Base-by-base conservation (phyloP, 2,329 filamentous ascomycete species). In the Lecanosticta acicola region DNA sequence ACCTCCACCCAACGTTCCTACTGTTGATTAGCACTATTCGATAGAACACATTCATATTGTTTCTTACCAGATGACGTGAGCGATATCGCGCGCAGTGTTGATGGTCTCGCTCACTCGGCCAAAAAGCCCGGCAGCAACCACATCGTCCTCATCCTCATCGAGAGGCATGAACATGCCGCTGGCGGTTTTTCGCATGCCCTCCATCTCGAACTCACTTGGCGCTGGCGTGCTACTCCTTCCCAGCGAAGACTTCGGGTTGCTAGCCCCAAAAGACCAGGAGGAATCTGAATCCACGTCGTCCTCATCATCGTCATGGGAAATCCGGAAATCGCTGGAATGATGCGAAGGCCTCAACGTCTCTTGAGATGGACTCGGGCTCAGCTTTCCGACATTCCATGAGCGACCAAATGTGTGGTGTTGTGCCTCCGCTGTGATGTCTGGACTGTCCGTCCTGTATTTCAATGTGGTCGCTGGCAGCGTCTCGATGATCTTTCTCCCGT, bases 131-230 rank as follows among this genome's bases (percentile, higher is more conserved):
- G 75, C 67, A 5, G 70, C 67, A 46, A 65, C 60, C 2, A 71
- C 66, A 34, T 75, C 63, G 67, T 79, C 75, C 54, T 88, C 85
- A 49, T 81, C 81, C 57, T 89, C 84, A 57, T 89, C 85, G 57
- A 83, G 85, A 5, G 88, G 87, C 85, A 94, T 90, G 59, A 94
- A 85, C 87, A 94, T 94, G 56, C 88, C 89, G 32, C 87, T 93
- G 41, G 81, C 75, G 16, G 87, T 94, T 56, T 89, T 78, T 51
- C 84, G 81, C 73, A 94, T 83, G 42, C 77, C 72, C 34, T 80
- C 77, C 37, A 81, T 73, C 21, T 80, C 76, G 9, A 79, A 48
- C 19, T 55, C 42, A 37, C 37, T 21, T 39, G 58, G 43, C 20
- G 39, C 46, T 32, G 55, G 50, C 13, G 53, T 55, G 10, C 38